These are phyloP conservation scores for Bondarzewia mesenterica DNA, from an alignment of 1,284 basidiomycete species.

Conservation along the genomic window DNA sequence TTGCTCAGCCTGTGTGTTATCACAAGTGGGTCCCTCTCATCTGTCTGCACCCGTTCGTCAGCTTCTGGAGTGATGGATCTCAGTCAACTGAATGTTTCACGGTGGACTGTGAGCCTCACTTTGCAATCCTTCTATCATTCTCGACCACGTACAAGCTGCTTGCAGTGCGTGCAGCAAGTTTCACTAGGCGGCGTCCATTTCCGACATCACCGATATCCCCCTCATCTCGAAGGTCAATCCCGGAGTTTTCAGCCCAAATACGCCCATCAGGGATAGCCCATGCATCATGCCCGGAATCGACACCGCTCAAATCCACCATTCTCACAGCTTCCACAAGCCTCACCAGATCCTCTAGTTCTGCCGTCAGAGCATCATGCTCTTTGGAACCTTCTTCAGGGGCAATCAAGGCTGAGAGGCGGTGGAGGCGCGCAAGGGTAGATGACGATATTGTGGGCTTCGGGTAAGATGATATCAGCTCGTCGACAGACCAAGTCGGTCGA, in stretches of 20 bases:
- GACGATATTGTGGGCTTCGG: slow-evolving; percentile 53
- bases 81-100: too few species aligned
- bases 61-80: too few species aligned
- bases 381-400: slow-evolving; percentile 49
- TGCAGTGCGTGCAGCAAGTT: slow-evolving; percentile 38
- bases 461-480: slow-evolving; percentile 65
- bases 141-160: slow-evolving; percentile 39
- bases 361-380: slow-evolving; percentile 39
- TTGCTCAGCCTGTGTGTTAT: too few species aligned
- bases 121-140: slow-evolving; percentile 24
- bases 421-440: slow-evolving; percentile 48
- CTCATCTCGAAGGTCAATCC: slow-evolving; percentile 21
- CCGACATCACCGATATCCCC: slow-evolving; percentile 19
- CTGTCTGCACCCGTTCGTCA: too few species aligned
- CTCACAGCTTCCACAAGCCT: slow-evolving; percentile 73
- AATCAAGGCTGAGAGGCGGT: slow-evolving; percentile 60
- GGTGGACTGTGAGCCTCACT: too few species aligned
- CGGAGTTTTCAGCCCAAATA: slow-evolving; percentile 31
- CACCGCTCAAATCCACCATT: slow-evolving; percentile 38
- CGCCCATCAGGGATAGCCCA: slow-evolving; percentile 34
- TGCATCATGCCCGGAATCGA: slow-evolving; percentile 12
- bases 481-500: slow-evolving; percentile 68
- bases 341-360: slow-evolving; percentile 60
- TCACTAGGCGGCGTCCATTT: slow-evolving; percentile 37
- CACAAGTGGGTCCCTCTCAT: too few species aligned